Evolutionary conservation across 176 grass and related monocot genomes (phyloP).

Genomic region (Ananas comosus): DNA sequence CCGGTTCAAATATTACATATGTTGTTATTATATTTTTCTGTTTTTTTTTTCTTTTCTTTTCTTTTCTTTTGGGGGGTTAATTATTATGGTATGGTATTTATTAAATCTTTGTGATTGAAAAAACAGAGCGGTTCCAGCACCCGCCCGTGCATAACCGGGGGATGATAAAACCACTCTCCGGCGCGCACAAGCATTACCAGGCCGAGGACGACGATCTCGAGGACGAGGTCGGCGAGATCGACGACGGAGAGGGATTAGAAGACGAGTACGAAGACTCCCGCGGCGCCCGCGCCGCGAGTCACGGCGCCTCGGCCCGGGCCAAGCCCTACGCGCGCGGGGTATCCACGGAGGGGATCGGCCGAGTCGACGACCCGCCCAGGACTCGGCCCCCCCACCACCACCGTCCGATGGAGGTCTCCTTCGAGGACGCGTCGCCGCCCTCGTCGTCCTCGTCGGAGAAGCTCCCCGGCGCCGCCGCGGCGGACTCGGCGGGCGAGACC

Average conservation of each 20-base stretch:
- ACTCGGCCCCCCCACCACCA: constrained; percentile 34
- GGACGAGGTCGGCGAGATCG: constrained; percentile 40
- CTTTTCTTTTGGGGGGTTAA: background rate
- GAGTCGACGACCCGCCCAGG: constrained; percentile 18
- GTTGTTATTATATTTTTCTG: background rate
- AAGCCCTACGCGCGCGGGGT: constrained; percentile 1
- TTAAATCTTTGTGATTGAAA: background rate
- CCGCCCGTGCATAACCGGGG: constrained; percentile 38
- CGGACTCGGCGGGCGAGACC: constrained; percentile 17
- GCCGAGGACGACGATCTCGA: constrained; percentile 32
- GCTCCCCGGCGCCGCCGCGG: background rate
- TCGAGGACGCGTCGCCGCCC: constrained; percentile 73
- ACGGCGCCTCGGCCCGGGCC: background rate
- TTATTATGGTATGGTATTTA: background rate
- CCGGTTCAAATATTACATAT: background rate
- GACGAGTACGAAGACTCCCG: background rate
- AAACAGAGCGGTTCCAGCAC: constrained; percentile 54
- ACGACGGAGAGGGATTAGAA: constrained; percentile 18
- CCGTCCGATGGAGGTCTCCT: constrained; percentile 59
- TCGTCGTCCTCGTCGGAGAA: constrained; percentile 75
- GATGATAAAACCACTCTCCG: constrained; percentile 34
- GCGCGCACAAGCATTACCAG: constrained; percentile 39
- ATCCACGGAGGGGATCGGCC: constrained; percentile 16
- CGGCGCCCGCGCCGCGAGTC: no score
- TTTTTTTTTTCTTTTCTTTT: no score